Evolutionary conservation across 1,284 basidiomycete species (phyloP), one percentile per base, ranked within the genome.

Genomic region (Tilletia horrida): DNA sequence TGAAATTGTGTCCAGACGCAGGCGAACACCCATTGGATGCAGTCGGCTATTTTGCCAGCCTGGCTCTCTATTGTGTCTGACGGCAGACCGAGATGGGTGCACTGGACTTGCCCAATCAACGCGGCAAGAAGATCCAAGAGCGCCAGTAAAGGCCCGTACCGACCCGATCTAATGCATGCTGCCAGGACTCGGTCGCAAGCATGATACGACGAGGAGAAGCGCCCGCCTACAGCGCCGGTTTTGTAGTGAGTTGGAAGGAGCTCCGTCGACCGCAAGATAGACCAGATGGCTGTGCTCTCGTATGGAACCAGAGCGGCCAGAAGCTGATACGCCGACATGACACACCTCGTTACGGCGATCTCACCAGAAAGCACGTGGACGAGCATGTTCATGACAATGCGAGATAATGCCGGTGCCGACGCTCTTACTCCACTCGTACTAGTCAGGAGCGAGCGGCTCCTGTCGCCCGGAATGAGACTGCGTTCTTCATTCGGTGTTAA

Each of bases 1-100:
- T 59, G 18, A 29, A 59, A 35, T 7, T 59, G 55, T 18, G 55
- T 59, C 55, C 55, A 59, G 18, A 59, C n/a, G 27, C 25, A 11
- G 29, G 25, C 27, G 27, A 59, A 59, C 4, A 59, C 55, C 55
- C 55, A 59, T 31, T 35, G 55, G 11, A 35, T 29, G 18, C 29
- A 59, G 16, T 59, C 55, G 14, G 29, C 55, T 29, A 59, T 25
- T 6, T 59, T 59, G 55, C 27, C 27, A 21, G 27, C 31, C 27
- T 40, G 55, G n/a, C 1, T 21, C 4, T 59, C 55, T 25, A 59
- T 16, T 13, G 16, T 40, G 7, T 59, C 55, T 8, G 31, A 13
- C 13, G 27, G 3, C 7, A 29, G 27, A 7, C 27, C 55, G 13
- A 59, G 29, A n/a, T 59, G 55, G 1, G 25, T 18, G 27, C 27